Evolutionary conservation across 768 basidiomycete genomes (phyloP).

Genomic region (Boletus eberwhitei): DNA sequence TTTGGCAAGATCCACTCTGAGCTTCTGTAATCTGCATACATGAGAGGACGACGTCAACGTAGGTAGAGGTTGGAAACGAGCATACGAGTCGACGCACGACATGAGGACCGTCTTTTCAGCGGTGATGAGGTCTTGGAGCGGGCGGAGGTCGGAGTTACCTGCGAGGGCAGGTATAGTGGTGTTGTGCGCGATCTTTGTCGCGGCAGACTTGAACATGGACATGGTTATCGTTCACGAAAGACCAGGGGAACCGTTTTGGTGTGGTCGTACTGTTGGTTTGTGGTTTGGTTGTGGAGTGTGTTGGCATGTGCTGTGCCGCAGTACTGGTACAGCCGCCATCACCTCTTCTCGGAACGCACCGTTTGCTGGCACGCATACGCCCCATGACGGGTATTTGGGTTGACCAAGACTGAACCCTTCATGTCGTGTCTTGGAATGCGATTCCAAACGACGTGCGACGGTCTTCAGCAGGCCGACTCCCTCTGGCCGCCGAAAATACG

Average conservation of each 20-base stretch:
- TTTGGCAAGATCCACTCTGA: slow-evolving; percentile 62
- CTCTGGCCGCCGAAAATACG: no score
- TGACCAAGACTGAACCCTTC: no score
- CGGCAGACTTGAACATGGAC: slow-evolving; percentile 80
- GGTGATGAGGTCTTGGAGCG: slow-evolving; percentile 85
- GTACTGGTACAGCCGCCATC: no score
- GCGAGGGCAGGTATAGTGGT: slow-evolving; percentile 70
- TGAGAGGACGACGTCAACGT: not conserved
- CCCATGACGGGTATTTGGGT: no score
- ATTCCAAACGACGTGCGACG: no score
- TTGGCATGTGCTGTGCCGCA: slow-evolving; percentile 1
- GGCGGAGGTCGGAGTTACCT: slow-evolving; percentile 73
- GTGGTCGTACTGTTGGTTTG: not conserved
- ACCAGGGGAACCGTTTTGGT: not conserved
- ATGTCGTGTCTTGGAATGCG: no score
- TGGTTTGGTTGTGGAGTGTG: slow-evolving; percentile 6
- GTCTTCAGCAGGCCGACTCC: no score
- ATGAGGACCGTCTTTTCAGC: slow-evolving; percentile 80
- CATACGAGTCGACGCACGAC: slow-evolving; percentile 47
- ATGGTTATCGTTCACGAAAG: slow-evolving; percentile 36
- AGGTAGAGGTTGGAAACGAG: not conserved
- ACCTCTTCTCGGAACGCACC: no score
- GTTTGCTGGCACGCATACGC: no score
- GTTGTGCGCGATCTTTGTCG: slow-evolving; percentile 86
- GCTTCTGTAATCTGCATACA: slow-evolving; percentile 52